Conservation (phyloP, 192 early-diverging fungal genomes). For the Coemansia sp. region DNA sequence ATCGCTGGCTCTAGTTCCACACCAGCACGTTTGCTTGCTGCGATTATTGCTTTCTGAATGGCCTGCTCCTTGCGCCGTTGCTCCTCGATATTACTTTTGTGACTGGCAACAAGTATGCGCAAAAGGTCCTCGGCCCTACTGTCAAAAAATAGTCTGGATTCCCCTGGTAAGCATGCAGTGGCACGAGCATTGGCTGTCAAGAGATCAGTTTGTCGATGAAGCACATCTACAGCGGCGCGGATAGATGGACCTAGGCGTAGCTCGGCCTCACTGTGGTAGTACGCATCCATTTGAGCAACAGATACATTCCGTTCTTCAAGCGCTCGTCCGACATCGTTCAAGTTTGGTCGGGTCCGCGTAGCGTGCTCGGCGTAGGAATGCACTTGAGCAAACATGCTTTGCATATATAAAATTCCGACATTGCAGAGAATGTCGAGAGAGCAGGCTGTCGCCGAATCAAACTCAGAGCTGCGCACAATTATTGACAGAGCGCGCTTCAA, state of each 20-base stretch:
- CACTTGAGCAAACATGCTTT: slow-evolving; percentile 48
- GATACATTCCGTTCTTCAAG: slow-evolving; percentile 43
- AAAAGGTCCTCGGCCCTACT: slow-evolving; percentile 35
- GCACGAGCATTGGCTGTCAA: neutral
- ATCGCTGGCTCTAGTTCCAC: too few relatives aligned
- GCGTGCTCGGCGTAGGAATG: slow-evolving; percentile 53
- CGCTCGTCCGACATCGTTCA: slow-evolving; percentile 51
- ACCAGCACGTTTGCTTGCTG: neutral
- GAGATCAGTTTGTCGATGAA: slow-evolving; percentile 12
- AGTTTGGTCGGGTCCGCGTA: slow-evolving; percentile 50
- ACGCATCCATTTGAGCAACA: slow-evolving; percentile 30
- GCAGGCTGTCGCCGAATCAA: slow-evolving; percentile 24
- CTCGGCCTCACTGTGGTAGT: slow-evolving; percentile 17
- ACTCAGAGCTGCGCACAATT: slow-evolving; percentile 28
- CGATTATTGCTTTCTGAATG: neutral
- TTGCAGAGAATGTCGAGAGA: slow-evolving; percentile 46
- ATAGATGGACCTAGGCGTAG: slow-evolving; percentile 9
- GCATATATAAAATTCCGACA: slow-evolving; percentile 45
- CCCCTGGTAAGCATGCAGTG: neutral
- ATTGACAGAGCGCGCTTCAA: slow-evolving; percentile 42
- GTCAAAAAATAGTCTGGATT: slow-evolving; percentile 27
- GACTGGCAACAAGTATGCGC: slow-evolving; percentile 24
- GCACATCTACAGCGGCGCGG: slow-evolving; percentile 11
- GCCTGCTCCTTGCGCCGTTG: slow-evolving; percentile 13
- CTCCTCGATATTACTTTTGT: slow-evolving; percentile 12